A percentile compares a stretch with the other conserved stretches of the same genome.
Evolutionary conservation across 495 filamentous ascomycete species (phyloP).

Genomic region (Cercophora sp.): DNA sequence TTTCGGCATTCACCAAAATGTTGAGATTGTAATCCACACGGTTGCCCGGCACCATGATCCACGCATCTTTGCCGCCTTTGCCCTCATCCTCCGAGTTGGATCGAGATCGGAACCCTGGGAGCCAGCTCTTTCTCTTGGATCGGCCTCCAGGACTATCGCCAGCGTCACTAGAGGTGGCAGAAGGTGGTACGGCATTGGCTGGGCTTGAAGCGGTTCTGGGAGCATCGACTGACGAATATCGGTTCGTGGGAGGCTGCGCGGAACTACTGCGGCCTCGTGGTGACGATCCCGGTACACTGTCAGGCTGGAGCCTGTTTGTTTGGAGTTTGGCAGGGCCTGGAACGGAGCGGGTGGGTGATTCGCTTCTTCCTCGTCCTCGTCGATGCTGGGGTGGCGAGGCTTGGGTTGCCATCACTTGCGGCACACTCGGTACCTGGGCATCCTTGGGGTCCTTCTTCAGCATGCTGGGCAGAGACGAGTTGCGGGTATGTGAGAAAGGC

Average conservation of each 20-base stretch:
- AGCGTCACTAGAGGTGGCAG: constrained; percentile 26
- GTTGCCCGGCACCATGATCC: constrained; percentile 57
- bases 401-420: constrained; percentile 14
- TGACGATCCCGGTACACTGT: constrained; percentile 20
- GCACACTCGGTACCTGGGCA: no score
- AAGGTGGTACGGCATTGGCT: constrained; percentile 2
- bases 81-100: constrained; percentile 33
- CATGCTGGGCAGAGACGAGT: constrained; percentile 8
- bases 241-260: constrained; percentile 29
- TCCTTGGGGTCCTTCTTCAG: constrained; percentile 24
- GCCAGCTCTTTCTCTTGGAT: constrained; percentile 39
- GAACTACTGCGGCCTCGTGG: constrained; percentile 36
- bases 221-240: constrained; percentile 20
- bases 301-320: constrained; percentile 25
- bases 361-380: neutral
- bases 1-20: constrained; percentile 55
- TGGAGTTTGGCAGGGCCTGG: constrained; percentile 16
- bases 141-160: constrained; percentile 27
- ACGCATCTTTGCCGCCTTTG: constrained; percentile 42
- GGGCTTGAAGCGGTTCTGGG: constrained; percentile 26
- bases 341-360: neutral
- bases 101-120: constrained; percentile 41
- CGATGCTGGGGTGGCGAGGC: neutral
- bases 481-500: neutral
- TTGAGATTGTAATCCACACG: constrained; percentile 60